Conservation (phyloP, 2,329 filamentous ascomycete species). For the Penicillium sp. region DNA sequence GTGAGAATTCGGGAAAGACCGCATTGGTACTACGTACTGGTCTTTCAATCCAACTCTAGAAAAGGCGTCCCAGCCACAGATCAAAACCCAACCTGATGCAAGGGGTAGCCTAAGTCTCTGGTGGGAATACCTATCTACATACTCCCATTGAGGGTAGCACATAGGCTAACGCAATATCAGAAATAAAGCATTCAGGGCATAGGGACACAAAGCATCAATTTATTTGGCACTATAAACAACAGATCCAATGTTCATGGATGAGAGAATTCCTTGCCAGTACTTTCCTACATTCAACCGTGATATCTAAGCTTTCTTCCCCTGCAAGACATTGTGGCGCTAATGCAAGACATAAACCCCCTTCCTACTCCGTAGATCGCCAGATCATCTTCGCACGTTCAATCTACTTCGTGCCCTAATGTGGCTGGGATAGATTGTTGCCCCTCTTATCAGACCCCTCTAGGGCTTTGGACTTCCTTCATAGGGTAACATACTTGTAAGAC, state of each 20-base stretch:
- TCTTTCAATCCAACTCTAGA: neutral
- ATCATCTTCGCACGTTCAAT: neutral
- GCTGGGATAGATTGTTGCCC: constrained; percentile 19
- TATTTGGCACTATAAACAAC: neutral
- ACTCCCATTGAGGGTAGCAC: neutral
- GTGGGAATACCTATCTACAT: neutral
- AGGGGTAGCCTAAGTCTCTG: constrained; percentile 15
- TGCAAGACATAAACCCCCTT: constrained; percentile 23
- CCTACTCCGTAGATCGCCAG: constrained; percentile 15
- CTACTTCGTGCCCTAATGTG: constrained; percentile 15
- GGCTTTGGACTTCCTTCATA: constrained; percentile 9
- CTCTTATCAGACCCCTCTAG: constrained; percentile 14
- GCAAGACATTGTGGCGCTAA: constrained; percentile 1
- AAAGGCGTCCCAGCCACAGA: constrained; percentile 2
- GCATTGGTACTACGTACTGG: neutral
- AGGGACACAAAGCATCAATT: neutral
- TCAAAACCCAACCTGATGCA: constrained; percentile 16
- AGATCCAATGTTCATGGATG: neutral
- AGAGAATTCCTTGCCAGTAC: neutral
- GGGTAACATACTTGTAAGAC: neutral
- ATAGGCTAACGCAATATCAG: constrained; percentile 12
- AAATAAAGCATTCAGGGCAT: neutral
- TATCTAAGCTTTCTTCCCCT: constrained; percentile 5
- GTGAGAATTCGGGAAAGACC: neutral
- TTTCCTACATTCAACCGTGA: neutral